phyloP scores from a whole-genome alignment of 2,329 filamentous ascomycete genomes.

The Hawksworthiomyces lignivorus region DNA sequence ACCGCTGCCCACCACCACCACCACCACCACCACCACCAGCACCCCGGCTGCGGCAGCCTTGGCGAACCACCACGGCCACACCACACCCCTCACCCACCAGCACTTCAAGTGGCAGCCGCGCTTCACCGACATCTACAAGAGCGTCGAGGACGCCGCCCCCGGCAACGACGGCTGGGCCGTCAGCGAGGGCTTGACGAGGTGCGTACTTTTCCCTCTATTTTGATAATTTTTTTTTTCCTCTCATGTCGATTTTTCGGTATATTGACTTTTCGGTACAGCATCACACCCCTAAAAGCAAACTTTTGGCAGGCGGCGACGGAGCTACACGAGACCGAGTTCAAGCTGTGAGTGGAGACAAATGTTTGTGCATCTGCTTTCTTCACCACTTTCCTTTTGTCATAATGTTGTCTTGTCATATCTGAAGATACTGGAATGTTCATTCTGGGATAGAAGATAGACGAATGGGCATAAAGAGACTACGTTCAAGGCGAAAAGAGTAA shows the following conservation, averaged over 20 bases:
- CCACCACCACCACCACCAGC: constrained; percentile 55
- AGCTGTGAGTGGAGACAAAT: constrained; percentile 59
- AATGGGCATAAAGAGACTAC: background rate
- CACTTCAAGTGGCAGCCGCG: constrained; percentile 93
- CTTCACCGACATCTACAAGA: constrained; percentile 80
- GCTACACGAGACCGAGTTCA: constrained; percentile 62
- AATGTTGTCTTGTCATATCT: background rate
- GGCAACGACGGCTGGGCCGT: constrained; percentile 94
- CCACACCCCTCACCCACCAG: constrained; percentile 47
- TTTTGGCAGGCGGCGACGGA: constrained; percentile 70
- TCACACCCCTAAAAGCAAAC: constrained; percentile 86
- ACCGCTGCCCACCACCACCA: background rate
- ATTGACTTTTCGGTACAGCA: too few species aligned
- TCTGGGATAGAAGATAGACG: background rate
- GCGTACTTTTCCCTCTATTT: constrained; percentile 9
- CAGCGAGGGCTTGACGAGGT: constrained; percentile 80
- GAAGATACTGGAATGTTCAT: too few species aligned
- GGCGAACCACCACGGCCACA: constrained; percentile 26
- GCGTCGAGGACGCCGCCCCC: constrained; percentile 68
- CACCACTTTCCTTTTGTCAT: background rate
- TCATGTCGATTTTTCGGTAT: background rate
- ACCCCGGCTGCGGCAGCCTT: constrained; percentile 47
- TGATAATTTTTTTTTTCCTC: background rate
- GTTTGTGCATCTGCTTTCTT: background rate
- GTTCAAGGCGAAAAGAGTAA: background rate